Evolutionary conservation across 148 eudicot genomes (phyloP).

Genomic region (Oxyria digyna): DNA sequence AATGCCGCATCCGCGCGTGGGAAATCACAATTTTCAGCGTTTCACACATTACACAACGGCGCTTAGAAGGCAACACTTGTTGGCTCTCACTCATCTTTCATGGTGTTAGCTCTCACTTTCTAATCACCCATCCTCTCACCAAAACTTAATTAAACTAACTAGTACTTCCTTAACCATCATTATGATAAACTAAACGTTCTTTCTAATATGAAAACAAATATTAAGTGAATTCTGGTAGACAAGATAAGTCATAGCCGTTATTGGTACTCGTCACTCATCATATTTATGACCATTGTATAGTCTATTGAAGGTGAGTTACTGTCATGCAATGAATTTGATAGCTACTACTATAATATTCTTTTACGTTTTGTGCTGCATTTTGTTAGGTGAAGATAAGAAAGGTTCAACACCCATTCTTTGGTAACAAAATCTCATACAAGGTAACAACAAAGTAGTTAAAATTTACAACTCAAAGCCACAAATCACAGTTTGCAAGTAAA

Average conservation of each 20-base stretch:
- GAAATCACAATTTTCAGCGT: background rate
- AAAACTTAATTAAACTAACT: no score
- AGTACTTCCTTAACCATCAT: no score
- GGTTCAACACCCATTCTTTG: background rate
- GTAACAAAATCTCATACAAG: background rate
- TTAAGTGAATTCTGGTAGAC: background rate
- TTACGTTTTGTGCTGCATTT: background rate
- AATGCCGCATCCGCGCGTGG: background rate
- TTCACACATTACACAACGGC: background rate
- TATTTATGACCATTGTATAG: background rate
- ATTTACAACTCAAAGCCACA: background rate
- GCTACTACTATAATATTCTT: background rate
- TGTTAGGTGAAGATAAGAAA: conserved; percentile 1
- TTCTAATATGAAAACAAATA: no score
- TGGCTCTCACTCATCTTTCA: conserved; percentile 8
- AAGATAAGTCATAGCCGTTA: background rate
- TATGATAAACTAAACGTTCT: no score
- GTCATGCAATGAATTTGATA: background rate
- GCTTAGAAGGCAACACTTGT: conserved; percentile 4
- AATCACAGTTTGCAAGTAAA: background rate
- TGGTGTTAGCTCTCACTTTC: background rate
- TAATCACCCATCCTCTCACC: background rate
- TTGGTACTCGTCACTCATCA: no score
- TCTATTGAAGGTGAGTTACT: background rate
- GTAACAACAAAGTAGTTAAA: no score